Conservation (phyloP, 2,329 filamentous ascomycete genomes). For the Pseudocercospora macadamiae region DNA sequence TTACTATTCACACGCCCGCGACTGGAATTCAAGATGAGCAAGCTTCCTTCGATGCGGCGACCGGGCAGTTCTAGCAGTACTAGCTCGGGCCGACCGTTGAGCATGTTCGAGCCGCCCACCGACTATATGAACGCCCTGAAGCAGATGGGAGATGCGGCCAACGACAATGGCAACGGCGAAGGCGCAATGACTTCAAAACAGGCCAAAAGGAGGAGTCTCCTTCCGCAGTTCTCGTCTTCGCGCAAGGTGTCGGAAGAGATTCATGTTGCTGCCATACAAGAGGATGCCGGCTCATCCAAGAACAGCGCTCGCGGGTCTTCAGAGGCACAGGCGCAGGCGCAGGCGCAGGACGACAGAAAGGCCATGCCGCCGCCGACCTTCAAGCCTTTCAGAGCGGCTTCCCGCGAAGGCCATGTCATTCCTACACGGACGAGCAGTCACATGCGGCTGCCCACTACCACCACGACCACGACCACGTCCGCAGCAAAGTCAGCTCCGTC, state of each 20-base stretch:
- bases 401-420: not conserved
- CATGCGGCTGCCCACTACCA: slow-evolving; percentile 23
- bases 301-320: slow-evolving; percentile 18
- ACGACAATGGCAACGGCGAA: not conserved
- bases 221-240: slow-evolving; percentile 33
- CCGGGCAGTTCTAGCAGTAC: not conserved
- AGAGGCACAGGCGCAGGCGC: slow-evolving; percentile 7
- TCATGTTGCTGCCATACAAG: slow-evolving; percentile 24
- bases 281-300: slow-evolving; percentile 30
- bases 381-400: slow-evolving; percentile 17
- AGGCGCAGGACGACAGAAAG: slow-evolving; percentile 22
- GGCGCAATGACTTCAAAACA: slow-evolving; percentile 25
- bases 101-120: slow-evolving; percentile 36
- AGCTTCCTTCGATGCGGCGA: slow-evolving; percentile 31
- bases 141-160: slow-evolving; percentile 20
- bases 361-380: slow-evolving; percentile 35
- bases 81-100: slow-evolving; percentile 31
- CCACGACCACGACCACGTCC: slow-evolving; percentile 21
- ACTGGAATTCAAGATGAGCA: slow-evolving; percentile 25
- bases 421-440: slow-evolving; percentile 19
- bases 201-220: slow-evolving; percentile 36
- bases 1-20: too few species aligned
- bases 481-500: slow-evolving; percentile 19
- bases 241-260: slow-evolving; percentile 27
- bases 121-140: slow-evolving; percentile 27